Base-by-base conservation (phyloP, 2,329 filamentous ascomycete species). In the Paramyrothecium sp. region DNA sequence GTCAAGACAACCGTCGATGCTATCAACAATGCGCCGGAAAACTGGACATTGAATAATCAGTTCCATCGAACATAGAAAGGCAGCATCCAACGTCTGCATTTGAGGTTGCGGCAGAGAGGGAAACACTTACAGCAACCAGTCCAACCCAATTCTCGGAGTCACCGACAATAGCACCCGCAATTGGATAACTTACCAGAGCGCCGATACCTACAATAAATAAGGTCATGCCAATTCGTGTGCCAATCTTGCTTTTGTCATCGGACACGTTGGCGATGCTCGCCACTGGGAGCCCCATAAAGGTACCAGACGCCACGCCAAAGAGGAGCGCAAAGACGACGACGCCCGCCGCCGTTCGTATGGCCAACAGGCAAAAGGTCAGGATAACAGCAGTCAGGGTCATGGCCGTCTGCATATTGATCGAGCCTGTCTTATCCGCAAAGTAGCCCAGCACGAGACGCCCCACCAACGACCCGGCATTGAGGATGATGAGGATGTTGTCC, bases 111-210 rank as follows among this genome's bases (percentile, higher is more conserved):
- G 5, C 13, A 46, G 41, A 30, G 26, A 46, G 41, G 41, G 41
- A 46, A 46, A 46, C 13, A 46, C 41, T 46, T 46, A 46, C 41
- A 46, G 41, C 41, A 46, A 46, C 41, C 41, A 46, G 41, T 16
- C 41, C 41, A 46, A 46, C 41, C 41, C 41, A 46, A 46, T 46
- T 46, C 13, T 46, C 13, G 7, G 41, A 46, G 41, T 46, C 41
- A 46, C 41, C 41, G 41, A 46, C 19, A 46, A 67, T 64, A 21
- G 59, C 59, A 3, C 82, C 68, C 77, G 63, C 77, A 77, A 57
- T 81, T 73, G 47, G 75, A 70, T 44, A 84, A 17, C 69, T 63
- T 22, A 82, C 60, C 75, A 85, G 63, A 77, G 82, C 48, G 76
- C 81, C 7, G 75, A 85, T 69, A 74, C 65, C 62, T 30, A 57